Evolutionary conservation across 2,329 filamentous ascomycete species (phyloP).

Genomic region (Clarireedia paspali): DNA sequence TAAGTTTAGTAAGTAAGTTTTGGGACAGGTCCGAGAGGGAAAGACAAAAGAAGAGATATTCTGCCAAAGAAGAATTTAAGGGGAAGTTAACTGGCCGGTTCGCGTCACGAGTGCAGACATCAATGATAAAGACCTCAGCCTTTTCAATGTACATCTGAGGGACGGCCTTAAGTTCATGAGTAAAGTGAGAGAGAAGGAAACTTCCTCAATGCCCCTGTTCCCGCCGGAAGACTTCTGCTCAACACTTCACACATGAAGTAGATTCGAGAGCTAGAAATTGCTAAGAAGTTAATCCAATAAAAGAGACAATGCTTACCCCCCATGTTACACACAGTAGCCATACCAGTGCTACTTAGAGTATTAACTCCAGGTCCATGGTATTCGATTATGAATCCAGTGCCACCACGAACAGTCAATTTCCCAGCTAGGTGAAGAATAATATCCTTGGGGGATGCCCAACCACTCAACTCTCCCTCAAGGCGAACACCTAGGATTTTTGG

Average conservation of each 20-base stretch:
- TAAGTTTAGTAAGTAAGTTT: background rate
- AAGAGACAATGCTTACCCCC: background rate
- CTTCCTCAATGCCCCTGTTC: too few relatives aligned
- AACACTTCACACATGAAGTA: too few relatives aligned
- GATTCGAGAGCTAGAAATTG: too few relatives aligned
- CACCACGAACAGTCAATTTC: conserved; percentile 82
- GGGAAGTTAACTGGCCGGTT: too few relatives aligned
- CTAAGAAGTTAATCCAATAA: background rate
- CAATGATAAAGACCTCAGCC: too few relatives aligned
- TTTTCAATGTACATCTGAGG: too few relatives aligned
- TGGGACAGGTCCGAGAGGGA: background rate
- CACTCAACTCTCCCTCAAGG: conserved; percentile 73
- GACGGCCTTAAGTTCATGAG: too few relatives aligned
- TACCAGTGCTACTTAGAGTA: conserved; percentile 82
- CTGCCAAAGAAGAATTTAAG: too few relatives aligned
- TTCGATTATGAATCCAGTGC: conserved; percentile 91
- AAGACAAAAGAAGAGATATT: too few relatives aligned
- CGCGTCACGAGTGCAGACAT: too few relatives aligned
- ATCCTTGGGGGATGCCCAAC: conserved; percentile 94
- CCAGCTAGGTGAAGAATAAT: conserved; percentile 87
- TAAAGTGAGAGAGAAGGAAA: too few relatives aligned
- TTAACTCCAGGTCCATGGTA: conserved; percentile 88
- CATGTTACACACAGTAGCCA: conserved; percentile 88
- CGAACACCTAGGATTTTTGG: conserved; percentile 83
- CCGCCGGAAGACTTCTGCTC: too few relatives aligned